Percentiles rank a stretch among this genome's conserved stretches.
phyloP scores from a whole-genome alignment of 345 rosid species.

The Toxicodendron radicans region DNA sequence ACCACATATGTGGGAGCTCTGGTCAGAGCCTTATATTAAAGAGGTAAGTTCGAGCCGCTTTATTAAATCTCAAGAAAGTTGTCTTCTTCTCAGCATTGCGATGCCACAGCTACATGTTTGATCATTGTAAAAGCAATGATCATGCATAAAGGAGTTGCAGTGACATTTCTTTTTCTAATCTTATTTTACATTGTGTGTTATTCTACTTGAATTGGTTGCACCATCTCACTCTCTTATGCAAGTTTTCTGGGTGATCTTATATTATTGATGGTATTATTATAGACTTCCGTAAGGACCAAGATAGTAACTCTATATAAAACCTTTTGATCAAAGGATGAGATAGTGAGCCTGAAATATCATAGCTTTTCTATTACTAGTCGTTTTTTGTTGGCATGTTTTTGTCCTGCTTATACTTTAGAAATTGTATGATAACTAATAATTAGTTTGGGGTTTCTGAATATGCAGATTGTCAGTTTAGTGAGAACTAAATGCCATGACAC shows the following conservation, averaged over 20 bases:
- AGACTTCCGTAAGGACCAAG: not conserved
- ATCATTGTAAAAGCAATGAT: not conserved
- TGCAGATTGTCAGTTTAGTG: slow-evolving; percentile 62
- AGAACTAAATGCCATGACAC: slow-evolving; percentile 77
- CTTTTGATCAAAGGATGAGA: not conserved
- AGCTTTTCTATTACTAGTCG: not conserved
- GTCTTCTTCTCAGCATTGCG: not conserved
- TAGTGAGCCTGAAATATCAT: not conserved
- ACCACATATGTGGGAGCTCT: slow-evolving; percentile 82
- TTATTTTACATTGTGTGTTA: not conserved
- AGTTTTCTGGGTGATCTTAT: slow-evolving; percentile 3
- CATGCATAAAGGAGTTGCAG: not conserved
- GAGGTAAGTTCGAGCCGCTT: slow-evolving; percentile 47
- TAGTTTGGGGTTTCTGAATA: slow-evolving; percentile 14
- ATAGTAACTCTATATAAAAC: not conserved
- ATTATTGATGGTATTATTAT: not conserved
- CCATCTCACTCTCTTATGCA: not conserved
- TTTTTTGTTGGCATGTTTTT: not conserved
- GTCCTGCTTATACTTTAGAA: not conserved
- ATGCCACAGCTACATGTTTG: not conserved
- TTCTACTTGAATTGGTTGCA: not conserved
- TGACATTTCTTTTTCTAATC: not conserved
- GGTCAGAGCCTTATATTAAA: slow-evolving; percentile 86
- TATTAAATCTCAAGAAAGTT: not conserved
- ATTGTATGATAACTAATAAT: not conserved